Evolutionary conservation across 441 rosid genomes (phyloP).

Genomic region (Corymbia citriodora): DNA sequence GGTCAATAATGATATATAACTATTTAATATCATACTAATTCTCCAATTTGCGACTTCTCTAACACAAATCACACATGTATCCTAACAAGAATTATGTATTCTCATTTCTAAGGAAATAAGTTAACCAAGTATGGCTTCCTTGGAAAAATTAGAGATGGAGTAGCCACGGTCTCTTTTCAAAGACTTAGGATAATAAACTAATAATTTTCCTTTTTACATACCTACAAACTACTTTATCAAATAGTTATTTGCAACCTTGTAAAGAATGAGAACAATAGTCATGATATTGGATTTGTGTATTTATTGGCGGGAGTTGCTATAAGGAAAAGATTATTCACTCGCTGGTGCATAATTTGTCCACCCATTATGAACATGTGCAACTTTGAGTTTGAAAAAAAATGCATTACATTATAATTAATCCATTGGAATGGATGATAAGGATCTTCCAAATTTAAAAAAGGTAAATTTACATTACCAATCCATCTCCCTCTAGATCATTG

Average conservation of each 20-base stretch:
- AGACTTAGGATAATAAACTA: neutral
- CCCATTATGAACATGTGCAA: neutral
- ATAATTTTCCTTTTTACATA: neutral
- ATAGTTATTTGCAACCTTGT: neutral
- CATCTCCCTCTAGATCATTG: accelerated
- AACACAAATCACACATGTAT: too few species aligned
- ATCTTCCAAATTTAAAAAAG: neutral
- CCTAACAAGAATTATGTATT: too few species aligned
- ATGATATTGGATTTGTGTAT: neutral
- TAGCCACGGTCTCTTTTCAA: neutral
- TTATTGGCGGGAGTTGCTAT: neutral
- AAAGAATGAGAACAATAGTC: neutral
- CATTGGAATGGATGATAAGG: neutral
- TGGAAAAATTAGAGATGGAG: neutral
- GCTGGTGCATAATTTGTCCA: neutral
- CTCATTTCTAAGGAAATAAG: neutral
- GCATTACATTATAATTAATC: neutral
- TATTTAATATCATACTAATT: too few species aligned
- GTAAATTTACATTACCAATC: too few species aligned
- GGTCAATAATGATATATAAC: too few species aligned
- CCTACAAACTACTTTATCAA: neutral
- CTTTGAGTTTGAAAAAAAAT: neutral
- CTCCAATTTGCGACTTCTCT: too few species aligned
- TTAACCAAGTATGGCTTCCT: neutral
- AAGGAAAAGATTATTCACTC: neutral